Evolutionary conservation across 805 yeast genomes (phyloP), one percentile per base, ranked within the genome.

Genomic region (Kodamaea laetipori): DNA sequence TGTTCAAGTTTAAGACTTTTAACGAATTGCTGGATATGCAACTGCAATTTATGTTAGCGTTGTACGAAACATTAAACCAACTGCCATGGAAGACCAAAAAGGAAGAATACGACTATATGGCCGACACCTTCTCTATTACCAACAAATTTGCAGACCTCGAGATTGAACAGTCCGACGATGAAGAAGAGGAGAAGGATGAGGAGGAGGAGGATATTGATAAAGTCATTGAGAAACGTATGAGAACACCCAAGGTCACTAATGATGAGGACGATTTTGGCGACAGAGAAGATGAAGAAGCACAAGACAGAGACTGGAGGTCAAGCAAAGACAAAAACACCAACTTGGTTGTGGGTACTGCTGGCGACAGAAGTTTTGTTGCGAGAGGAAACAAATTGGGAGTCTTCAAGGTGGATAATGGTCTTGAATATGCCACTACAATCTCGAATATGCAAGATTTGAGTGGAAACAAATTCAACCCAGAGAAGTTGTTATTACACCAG

Each of bases 341-440:
- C 16, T 70, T 90, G 55, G 82, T 86, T 1, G 82, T 88, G 6
- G 90, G 95, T 0, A 77, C 67, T 48, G 76, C 75, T 43, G 82
- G 82, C 52, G 83, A 86, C 54, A 73, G 94, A 26, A 77, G 95
- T 0, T 90, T 77, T 59, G 90, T 90, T 23, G 82, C 85, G 0
- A 79, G 95, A 52, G 96, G 90, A 11, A 69, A 86, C 59, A 80
- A 79, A 50, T 69, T 90, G 44, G 96, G 96, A 25, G 90, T 90
- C 4, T 88, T 89, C 66, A 83, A 75, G 54, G 76, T 81, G 13
- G 76, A 74, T 26, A 77, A 73, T 30, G 69, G 62, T 2, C 63
- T 89, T 38, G 77, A 80, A 45, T 88, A 77, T 55, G 66, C 77
- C 15, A 80, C 95, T 4, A 78, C 95, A 0, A 85, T 90, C 46